phyloP scores from a whole-genome alignment of 2,329 filamentous ascomycete genomes.

The Aspergillus aculeatus region DNA sequence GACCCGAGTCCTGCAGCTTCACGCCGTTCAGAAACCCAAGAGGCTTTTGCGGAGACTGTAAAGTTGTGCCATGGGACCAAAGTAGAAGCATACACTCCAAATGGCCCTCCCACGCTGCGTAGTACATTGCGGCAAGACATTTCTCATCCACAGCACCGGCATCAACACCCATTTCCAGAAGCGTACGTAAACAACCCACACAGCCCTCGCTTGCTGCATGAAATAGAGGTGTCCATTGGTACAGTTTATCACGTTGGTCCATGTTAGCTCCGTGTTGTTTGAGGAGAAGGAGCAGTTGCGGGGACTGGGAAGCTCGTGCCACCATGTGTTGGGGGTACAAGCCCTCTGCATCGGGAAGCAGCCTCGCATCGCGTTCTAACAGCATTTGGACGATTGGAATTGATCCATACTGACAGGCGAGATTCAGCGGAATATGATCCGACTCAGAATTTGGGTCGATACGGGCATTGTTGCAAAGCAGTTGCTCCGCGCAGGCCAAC shows the following conservation, averaged over 20 bases:
- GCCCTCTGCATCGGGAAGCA: constrained; percentile 93
- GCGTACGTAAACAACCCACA: constrained; percentile 76
- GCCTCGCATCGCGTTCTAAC: constrained; percentile 72
- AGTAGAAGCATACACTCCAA: constrained; percentile 90
- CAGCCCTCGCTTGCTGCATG: constrained; percentile 97
- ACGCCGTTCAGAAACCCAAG: constrained; percentile 37
- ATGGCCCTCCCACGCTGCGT: constrained; percentile 97
- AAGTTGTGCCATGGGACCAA: constrained; percentile 39
- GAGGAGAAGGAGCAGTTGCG: constrained; percentile 74
- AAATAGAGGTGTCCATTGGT: constrained; percentile 95
- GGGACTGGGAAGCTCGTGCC: constrained; percentile 79
- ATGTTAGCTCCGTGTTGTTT: constrained; percentile 85
- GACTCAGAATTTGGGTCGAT: constrained; percentile 82
- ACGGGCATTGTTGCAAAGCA: constrained; percentile 75
- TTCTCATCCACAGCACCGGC: constrained; percentile 86
- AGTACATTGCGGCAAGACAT: constrained; percentile 90
- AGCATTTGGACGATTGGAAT: constrained; percentile 80
- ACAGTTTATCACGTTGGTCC: constrained; percentile 90
- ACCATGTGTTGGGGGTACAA: constrained; percentile 97
- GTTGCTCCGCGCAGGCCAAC: constrained; percentile 72
- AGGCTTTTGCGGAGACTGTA: constrained; percentile 27
- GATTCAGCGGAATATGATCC: constrained; percentile 89
- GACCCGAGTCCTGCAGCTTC: constrained; percentile 28
- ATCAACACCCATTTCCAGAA: constrained; percentile 77
- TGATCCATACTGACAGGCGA: constrained; percentile 92